Conservation (phyloP, 2,329 filamentous ascomycete species). For the Hypoxylon sp. region DNA sequence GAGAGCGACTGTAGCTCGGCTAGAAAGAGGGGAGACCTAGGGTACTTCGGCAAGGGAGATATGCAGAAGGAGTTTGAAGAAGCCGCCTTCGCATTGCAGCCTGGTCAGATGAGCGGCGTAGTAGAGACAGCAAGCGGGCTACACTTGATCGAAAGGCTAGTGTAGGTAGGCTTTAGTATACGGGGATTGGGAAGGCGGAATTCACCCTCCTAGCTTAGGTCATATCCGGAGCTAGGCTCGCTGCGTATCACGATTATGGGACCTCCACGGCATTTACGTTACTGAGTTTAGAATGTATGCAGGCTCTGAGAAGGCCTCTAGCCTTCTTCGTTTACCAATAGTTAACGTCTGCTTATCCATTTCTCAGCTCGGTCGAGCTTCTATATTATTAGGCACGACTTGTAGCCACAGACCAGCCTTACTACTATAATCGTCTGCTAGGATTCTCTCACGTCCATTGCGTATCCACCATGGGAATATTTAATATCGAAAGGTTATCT, state of each 20-base stretch:
- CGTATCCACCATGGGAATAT: not conserved
- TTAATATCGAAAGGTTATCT: not conserved
- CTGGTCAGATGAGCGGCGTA: conserved; percentile 86
- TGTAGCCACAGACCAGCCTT: not conserved
- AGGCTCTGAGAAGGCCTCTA: not conserved
- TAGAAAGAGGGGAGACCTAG: conserved; percentile 92
- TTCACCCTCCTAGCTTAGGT: not conserved
- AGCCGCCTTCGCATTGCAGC: conserved; percentile 89
- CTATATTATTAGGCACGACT: not conserved
- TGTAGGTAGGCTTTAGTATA: conserved; percentile 45
- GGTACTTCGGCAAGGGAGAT: conserved; percentile 92
- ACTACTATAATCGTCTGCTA: not conserved
- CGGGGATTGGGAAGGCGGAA: not conserved
- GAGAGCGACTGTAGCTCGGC: conserved; percentile 98
- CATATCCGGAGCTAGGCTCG: not conserved
- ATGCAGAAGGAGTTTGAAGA: conserved; percentile 99
- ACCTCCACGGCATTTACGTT: conserved; percentile 2
- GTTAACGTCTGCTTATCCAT: not conserved
- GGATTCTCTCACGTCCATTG: not conserved
- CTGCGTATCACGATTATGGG: not conserved
- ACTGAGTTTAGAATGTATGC: not conserved
- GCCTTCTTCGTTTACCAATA: conserved; percentile 13
- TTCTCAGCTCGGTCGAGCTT: not conserved
- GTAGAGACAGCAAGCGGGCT: conserved; percentile 94
- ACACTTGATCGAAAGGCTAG: conserved; percentile 86